A percentile compares a stretch with the other conserved stretches of the same genome.
phyloP scores from a whole-genome alignment of 805 yeast genomes.

The Pichia sporocuriosa region DNA sequence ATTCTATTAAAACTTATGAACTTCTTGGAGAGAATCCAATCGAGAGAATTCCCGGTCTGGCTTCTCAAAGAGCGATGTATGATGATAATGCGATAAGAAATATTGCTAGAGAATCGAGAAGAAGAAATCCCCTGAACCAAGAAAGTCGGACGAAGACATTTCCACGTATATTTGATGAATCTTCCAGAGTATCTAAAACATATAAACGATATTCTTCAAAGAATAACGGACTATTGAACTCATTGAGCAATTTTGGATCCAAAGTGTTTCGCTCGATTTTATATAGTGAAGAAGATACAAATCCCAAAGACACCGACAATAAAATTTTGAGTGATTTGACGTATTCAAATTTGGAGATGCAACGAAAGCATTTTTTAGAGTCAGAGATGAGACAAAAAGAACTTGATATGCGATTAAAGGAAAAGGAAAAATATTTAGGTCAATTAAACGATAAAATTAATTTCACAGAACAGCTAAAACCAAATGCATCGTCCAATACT shows the following conservation, averaged over 20 bases:
- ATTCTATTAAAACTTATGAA: constrained; percentile 20
- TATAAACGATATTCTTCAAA: neutral
- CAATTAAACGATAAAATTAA: constrained; percentile 4
- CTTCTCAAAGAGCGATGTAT: constrained; percentile 10
- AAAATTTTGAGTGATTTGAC: neutral
- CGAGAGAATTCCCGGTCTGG: constrained; percentile 13
- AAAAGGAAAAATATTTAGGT: constrained; percentile 9
- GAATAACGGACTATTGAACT: constrained; percentile 20
- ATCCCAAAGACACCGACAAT: neutral
- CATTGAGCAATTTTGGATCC: constrained; percentile 26
- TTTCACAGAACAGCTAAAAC: neutral
- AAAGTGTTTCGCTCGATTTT: constrained; percentile 24
- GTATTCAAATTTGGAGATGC: no score
- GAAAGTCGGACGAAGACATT: no score
- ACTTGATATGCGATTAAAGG: constrained; percentile 5
- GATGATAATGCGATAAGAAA: constrained; percentile 18
- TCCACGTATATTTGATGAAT: neutral
- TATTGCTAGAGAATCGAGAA: constrained; percentile 14
- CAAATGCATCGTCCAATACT: neutral
- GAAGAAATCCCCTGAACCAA: constrained; percentile 4
- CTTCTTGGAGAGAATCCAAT: constrained; percentile 27
- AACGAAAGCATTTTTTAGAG: neutral
- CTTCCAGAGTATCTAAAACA: constrained; percentile 1
- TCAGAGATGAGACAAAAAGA: constrained; percentile 1
- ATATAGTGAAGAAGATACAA: constrained; percentile 21